Percentiles rank a stretch among this genome's conserved stretches.
Evolutionary conservation across 495 filamentous ascomycete species (phyloP).

Genomic region (Talaromyces borbonicus): DNA sequence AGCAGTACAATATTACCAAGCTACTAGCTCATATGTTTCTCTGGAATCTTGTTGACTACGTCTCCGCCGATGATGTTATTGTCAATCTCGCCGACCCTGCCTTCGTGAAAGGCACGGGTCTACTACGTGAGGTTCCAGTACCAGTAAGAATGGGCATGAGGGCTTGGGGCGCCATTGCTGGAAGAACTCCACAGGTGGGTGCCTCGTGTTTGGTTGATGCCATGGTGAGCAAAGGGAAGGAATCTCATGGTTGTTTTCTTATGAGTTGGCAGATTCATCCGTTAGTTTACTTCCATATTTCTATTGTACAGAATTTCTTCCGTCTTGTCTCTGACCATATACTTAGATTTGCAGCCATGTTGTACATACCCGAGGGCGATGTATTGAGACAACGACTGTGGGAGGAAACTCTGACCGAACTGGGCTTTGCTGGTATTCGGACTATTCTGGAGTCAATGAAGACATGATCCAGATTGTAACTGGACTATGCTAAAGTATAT

Average conservation of each 20-base stretch:
- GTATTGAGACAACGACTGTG: slow-evolving; percentile 25
- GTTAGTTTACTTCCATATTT: too few species aligned
- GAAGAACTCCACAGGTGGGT: slow-evolving; percentile 21
- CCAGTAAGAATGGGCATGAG: slow-evolving; percentile 10
- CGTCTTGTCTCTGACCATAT: background rate
- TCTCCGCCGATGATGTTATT: slow-evolving; percentile 33
- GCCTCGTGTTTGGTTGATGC: slow-evolving; percentile 32
- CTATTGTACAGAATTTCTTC: background rate
- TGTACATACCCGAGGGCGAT: slow-evolving; percentile 28
- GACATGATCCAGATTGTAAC: background rate
- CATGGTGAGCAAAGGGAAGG: slow-evolving; percentile 29
- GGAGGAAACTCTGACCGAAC: slow-evolving; percentile 35
- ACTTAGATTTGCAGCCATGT: slow-evolving; percentile 13
- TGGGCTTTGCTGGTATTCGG: slow-evolving; percentile 27
- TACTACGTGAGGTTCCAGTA: slow-evolving; percentile 20
- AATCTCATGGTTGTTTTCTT: slow-evolving; percentile 32
- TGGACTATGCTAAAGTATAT: too few species aligned
- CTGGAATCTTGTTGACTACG: slow-evolving; percentile 30
- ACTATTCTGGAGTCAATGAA: slow-evolving; percentile 16
- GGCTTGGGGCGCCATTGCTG: slow-evolving; percentile 19
- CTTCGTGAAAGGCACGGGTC: slow-evolving; percentile 30
- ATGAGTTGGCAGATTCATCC: slow-evolving; percentile 33
- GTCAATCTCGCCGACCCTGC: slow-evolving; percentile 39
- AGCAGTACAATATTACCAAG: background rate
- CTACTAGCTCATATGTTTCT: slow-evolving; percentile 21